Base-by-base conservation (phyloP, 2,329 filamentous ascomycete genomes). In the Colletotrichum sojae region DNA sequence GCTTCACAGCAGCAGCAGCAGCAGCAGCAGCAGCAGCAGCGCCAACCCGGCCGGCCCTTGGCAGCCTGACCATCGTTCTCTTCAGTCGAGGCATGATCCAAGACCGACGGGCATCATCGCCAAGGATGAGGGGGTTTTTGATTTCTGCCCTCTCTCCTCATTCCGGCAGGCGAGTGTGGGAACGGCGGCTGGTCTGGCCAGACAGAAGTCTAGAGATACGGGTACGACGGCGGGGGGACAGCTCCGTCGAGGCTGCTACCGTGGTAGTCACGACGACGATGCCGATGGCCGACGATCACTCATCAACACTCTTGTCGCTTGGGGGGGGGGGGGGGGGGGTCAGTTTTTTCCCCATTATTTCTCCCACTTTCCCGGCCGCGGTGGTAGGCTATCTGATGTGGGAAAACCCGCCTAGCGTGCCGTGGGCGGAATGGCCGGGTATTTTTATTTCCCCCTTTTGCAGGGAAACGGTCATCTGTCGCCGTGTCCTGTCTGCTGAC, bases 141-240 rank as follows among this genome's bases (percentile, higher is more conserved):
- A 8, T 10, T 36, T 31, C 31, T 36, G 8, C 22, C 31, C 31
- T 3, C 10, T 31, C 31, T 36, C 31, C 59, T 45, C 49, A 22
- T 52, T 46, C 49, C 31, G 49, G 49, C 48, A 62, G 59, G 49
- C 59, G 48, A 54, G 45, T 39, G n/a, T 10, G 39, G 40, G 36
- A 22, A 45, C 6, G 9, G 18, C 16, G 2, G 45, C 31, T n/a
- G n/a, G 22, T 62, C 36, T 39, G 3, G 16, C 31, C 8, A 27
- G 40, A 25, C 1, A 5, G 13, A 6, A 15, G 5, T 45, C 12
- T 25, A 36, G 31, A 39, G 40, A 43, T 52, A 45, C 36, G 58
- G 58, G 39, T 31, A 31, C 31, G 39, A 61, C 58, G 36, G 48
- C 16, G 18, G 40, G 18, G n/a, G 45, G 45, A n/a, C 5, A 18